A percentile compares a stretch with the other conserved stretches of the same genome.
Evolutionary conservation across 768 basidiomycete genomes (phyloP).

Genomic region (Hydnomerulius pinastri): DNA sequence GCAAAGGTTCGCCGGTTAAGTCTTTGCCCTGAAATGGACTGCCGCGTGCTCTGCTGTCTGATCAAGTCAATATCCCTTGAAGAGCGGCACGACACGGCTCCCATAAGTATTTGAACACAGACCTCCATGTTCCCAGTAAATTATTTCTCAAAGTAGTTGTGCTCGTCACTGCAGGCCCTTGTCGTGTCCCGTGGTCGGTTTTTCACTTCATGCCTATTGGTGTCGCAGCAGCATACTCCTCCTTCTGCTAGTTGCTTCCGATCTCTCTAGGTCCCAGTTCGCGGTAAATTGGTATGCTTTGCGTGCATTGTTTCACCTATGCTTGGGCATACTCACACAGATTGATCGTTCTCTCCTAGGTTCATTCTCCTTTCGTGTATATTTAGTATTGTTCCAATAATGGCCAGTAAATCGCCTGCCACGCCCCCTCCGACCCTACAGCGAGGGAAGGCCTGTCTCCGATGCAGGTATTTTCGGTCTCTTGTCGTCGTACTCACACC

Average conservation of each 20-base stretch:
- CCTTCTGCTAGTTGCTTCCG: slow-evolving; percentile 6
- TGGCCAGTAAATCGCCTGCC: slow-evolving; percentile 33
- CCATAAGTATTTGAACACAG: slow-evolving; percentile 33
- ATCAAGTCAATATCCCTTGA: slow-evolving; percentile 28
- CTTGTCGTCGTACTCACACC: not conserved
- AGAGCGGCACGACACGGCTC: slow-evolving; percentile 23
- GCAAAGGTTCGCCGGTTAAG: slow-evolving; percentile 16
- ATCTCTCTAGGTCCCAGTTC: slow-evolving; percentile 1
- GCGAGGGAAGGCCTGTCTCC: slow-evolving; percentile 69
- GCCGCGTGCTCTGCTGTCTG: slow-evolving; percentile 29
- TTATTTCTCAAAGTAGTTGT: slow-evolving; percentile 32
- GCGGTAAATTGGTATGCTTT: slow-evolving; percentile 8
- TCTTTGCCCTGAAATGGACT: slow-evolving; percentile 24
- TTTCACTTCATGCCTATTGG: slow-evolving; percentile 30
- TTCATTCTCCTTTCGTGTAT: slow-evolving; percentile 29
- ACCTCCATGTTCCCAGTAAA: slow-evolving; percentile 28
- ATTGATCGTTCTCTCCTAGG: slow-evolving; percentile 14
- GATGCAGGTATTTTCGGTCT: slow-evolving; percentile 57
- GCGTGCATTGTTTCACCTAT: not conserved
- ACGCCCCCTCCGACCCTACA: slow-evolving; percentile 48
- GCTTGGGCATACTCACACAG: not conserved
- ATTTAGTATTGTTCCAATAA: slow-evolving; percentile 39
- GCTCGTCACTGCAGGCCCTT: slow-evolving; percentile 6
- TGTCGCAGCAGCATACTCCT: slow-evolving; percentile 24
- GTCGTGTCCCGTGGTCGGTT: slow-evolving; percentile 4